Base-by-base conservation (phyloP, 164 flowering plant species). In the Macadamia integrifolia region DNA sequence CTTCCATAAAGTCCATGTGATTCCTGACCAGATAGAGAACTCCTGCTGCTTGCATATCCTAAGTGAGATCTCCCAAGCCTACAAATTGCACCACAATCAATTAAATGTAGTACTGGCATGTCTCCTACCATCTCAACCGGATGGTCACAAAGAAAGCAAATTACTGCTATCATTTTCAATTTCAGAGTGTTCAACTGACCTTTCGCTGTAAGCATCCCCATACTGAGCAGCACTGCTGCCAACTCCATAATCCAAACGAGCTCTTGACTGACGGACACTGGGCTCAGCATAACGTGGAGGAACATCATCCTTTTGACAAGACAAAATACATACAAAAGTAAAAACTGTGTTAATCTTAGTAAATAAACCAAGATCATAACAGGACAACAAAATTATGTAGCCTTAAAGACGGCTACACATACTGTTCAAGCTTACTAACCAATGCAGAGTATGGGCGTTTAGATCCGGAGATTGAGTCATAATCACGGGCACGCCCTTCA, bases 241-340 rank as follows among this genome's bases (percentile, higher is more conserved):
- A 61, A 78, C 74, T 49, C 87, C 98, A 82, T 92, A 94, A 69
- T 92, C 98, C 75, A 90, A 48, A 59, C 98, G 93, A 70, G 96
- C 87, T 77, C 98, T 87, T 66, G 96, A 86, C n/a, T 85, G 96
- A 46, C 99, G 90, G 23, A 75, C 70, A 66, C 85, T 74, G n/a
- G 86, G 31, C 69, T 94, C 99, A 70, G 86, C 77, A 83, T 92
- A 94, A 14, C 91, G 92, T 17, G 95, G 80, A 75, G 92, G 93
- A 35, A 79, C 86, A 79, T 90, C 99, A 75, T 87, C 95, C 99
- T 94, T 35, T 52, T 40, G 4, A 64, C 11, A 30, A 49, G 53
- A 56, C 11, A 43, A 62, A 17, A 67, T 35, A 5, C 6, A 50
- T 40, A 60, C 14, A 71, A 6, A 17, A 40, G 9, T 7, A 56